Conservation (phyloP, 106 monocot species). For the Platanthera zijinensis region DNA sequence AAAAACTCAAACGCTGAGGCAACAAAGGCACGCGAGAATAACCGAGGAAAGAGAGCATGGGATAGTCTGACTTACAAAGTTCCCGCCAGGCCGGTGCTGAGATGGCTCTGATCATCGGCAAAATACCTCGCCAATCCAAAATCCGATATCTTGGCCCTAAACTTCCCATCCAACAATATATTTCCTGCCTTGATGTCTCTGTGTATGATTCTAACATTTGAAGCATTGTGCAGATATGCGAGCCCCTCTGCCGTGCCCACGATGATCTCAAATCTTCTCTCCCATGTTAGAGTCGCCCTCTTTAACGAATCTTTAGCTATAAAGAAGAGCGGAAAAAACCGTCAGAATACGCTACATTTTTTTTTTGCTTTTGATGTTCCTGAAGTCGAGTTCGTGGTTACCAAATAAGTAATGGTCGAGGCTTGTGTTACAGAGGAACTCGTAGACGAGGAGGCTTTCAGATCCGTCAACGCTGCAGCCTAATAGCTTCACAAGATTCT, state of each 20-base stretch:
- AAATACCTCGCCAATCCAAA: conserved; percentile 56
- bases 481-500: conserved; percentile 55
- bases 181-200: conserved; percentile 74
- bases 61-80: conserved; percentile 38
- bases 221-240: conserved; percentile 46
- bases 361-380: neutral
- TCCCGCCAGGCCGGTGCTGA: conserved; percentile 66
- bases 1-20: too few species aligned
- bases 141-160: conserved; percentile 54
- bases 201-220: conserved; percentile 50
- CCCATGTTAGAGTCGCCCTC: conserved; percentile 39
- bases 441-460: conserved; percentile 63
- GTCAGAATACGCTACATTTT: neutral
- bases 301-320: conserved; percentile 31
- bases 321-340: neutral
- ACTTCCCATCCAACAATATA: conserved; percentile 45
- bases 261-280: conserved; percentile 47
- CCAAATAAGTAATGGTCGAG: conserved; percentile 60
- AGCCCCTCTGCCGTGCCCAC: conserved; percentile 53
- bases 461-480: conserved; percentile 64
- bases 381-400: conserved; percentile 2
- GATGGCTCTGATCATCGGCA: conserved; percentile 53
- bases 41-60: neutral
- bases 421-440: conserved; percentile 62
- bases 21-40: neutral